phyloP scores from a whole-genome alignment of 257 asterid genomes.

The Nicotiana sylvestris region DNA sequence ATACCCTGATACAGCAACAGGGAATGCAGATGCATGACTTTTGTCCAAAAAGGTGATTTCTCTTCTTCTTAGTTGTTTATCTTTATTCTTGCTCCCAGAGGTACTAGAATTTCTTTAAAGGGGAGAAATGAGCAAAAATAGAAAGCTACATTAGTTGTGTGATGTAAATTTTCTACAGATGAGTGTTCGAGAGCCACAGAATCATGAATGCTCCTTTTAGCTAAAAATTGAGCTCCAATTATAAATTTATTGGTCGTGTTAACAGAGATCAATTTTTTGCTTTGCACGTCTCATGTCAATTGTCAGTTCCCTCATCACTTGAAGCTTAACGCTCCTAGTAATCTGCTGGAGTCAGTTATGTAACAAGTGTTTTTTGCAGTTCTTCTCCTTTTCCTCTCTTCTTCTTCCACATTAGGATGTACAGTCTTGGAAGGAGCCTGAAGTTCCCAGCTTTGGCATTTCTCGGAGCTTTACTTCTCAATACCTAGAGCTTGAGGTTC shows the following conservation, averaged over 20 bases:
- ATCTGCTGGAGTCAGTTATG: background rate
- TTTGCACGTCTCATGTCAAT: background rate
- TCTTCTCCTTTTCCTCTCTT: background rate
- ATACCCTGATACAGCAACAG: conserved; percentile 20
- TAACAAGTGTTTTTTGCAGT: background rate
- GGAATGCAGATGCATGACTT: background rate
- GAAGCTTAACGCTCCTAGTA: background rate
- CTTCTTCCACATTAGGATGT: conserved; percentile 9
- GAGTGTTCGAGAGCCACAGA: background rate
- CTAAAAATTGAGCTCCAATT: background rate
- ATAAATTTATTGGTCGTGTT: background rate
- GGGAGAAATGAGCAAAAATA: background rate
- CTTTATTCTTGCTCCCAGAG: background rate
- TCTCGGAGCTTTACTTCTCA: conserved; percentile 2
- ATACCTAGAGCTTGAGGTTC: background rate
- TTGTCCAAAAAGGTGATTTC: background rate
- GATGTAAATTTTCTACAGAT: background rate
- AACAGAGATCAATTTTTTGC: conserved; percentile 2
- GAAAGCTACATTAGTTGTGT: background rate
- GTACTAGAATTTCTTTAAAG: background rate
- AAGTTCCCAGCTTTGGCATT: background rate
- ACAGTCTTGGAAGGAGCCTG: background rate
- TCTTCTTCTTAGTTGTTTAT: background rate
- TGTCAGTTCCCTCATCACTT: background rate
- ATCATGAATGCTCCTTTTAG: background rate